Percentiles rank a stretch among this genome's conserved stretches.
phyloP scores from a whole-genome alignment of 2,329 filamentous ascomycete genomes.

The Sporothrix schenckii region DNA sequence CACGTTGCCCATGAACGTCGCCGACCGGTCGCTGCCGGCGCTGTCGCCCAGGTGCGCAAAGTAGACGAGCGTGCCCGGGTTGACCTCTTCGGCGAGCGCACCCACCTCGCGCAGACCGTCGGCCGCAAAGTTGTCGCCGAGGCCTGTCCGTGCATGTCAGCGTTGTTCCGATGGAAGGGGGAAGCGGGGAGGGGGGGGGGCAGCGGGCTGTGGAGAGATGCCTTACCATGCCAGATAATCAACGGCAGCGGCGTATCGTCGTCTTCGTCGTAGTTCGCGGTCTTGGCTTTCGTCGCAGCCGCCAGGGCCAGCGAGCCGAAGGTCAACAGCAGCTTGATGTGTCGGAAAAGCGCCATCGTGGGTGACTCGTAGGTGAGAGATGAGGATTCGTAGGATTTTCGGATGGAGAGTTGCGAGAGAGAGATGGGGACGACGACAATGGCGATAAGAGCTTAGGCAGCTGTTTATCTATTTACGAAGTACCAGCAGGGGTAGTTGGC shows the following conservation, averaged over 20 bases:
- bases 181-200: too few species aligned
- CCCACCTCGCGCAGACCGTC: constrained; percentile 74
- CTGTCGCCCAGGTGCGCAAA: constrained; percentile 71
- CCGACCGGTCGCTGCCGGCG: constrained; percentile 70
- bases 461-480: constrained; percentile 10
- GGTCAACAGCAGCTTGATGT: constrained; percentile 40
- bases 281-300: constrained; percentile 39
- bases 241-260: constrained; percentile 77
- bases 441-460: constrained; percentile 17
- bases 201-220: background rate
- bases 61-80: constrained; percentile 86
- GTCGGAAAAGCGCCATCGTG: constrained; percentile 40
- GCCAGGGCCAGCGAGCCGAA: constrained; percentile 43
- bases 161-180: too few species aligned
- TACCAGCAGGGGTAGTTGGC: background rate
- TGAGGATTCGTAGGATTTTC: background rate
- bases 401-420: background rate
- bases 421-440: background rate
- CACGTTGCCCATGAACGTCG: constrained; percentile 90
- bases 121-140: constrained; percentile 72
- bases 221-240: constrained; percentile 83
- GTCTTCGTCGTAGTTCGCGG: constrained; percentile 40
- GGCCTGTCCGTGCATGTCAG: constrained; percentile 47
- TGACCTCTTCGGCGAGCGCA: constrained; percentile 68
- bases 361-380: background rate